Conservation (phyloP, 768 basidiomycete species). For the Hebeloma cylindrosporum region DNA sequence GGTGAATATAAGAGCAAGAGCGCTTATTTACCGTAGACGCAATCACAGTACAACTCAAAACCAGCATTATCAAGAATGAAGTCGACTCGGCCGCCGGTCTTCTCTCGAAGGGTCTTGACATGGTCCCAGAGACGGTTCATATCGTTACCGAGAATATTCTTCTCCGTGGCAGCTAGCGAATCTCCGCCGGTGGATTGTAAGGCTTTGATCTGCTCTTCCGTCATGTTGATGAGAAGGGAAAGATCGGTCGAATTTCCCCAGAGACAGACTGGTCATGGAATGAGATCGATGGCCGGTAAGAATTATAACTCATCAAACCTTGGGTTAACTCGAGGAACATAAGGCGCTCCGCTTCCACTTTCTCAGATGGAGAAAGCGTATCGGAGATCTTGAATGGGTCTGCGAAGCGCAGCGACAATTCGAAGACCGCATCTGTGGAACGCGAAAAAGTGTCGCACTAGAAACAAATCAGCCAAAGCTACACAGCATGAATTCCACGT, state of each 20-base stretch:
- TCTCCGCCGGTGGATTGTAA: constrained; percentile 98
- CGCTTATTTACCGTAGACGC: constrained; percentile 63
- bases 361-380: constrained; percentile 50
- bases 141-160: constrained; percentile 93
- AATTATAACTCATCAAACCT: constrained; percentile 41
- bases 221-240: constrained; percentile 95
- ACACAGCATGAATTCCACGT: not conserved
- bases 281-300: constrained; percentile 3
- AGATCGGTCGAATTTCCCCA: constrained; percentile 98
- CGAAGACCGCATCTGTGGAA: constrained; percentile 89
- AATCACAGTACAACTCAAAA: constrained; percentile 86
- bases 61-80: constrained; percentile 90
- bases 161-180: constrained; percentile 90
- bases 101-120: constrained; percentile 66
- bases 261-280: constrained; percentile 66
- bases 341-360: constrained; percentile 70
- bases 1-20: not conserved
- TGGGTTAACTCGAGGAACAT: constrained; percentile 95
- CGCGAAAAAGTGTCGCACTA: constrained; percentile 96
- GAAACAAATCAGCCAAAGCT: not conserved
- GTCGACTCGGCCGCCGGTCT: constrained; percentile 72
- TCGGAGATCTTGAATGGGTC: constrained; percentile 72
- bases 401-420: constrained; percentile 88
- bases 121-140: constrained; percentile 69
- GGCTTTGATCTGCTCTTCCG: constrained; percentile 94